Base-by-base conservation (phyloP, 2,329 filamentous ascomycete species). In the Paraphoma sp. region DNA sequence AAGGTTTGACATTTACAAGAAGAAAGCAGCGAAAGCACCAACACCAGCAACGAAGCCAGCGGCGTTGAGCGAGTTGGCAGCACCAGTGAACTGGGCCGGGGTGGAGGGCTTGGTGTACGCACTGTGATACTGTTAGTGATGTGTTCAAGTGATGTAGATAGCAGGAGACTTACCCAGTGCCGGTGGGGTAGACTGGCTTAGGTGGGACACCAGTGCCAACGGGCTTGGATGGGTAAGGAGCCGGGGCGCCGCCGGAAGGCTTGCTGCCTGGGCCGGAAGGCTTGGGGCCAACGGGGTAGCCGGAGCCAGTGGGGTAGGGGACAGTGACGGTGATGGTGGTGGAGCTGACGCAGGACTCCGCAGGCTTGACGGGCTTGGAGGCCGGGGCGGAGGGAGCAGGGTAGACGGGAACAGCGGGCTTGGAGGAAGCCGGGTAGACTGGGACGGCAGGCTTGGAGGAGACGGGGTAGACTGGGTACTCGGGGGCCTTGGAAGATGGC, bases 321-420 rank as follows among this genome's bases (percentile, higher is more conserved):
- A 81, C 65, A 44, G 79, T 81, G 60, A 80, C 70, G 54, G 76
- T 73, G 61, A 76, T 70, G 60, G 80, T 82, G 55, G 71, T 69
- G 67, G 76, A 80, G 68, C 78, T 74, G 46, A 73, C 70, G 58
- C 78, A 80, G 48, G 64, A 51, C 49, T 56, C 56, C 55, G 50
- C 55, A 43, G 61, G 56, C 38, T 57, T 55, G 33, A 50, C 36
- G 38, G 64, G 59, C 46, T 38, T 38, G 48, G 49, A 56, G 16
- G 53, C 40, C 30, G 44, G 50, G n/a, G 36, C 48, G 14, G 48
- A 41, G 33, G 53, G 51, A 38, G 6, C 33, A 6, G 50, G 38
- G 16, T 51, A 50, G 16, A 51, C 47, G 48, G 60, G 51, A 45
- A 51, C 28, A 16, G 10, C 41, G 8, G 48, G 48, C n/a, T 51